phyloP scores from a whole-genome alignment of 257 asterid genomes.

The Capsicum baccatum region DNA sequence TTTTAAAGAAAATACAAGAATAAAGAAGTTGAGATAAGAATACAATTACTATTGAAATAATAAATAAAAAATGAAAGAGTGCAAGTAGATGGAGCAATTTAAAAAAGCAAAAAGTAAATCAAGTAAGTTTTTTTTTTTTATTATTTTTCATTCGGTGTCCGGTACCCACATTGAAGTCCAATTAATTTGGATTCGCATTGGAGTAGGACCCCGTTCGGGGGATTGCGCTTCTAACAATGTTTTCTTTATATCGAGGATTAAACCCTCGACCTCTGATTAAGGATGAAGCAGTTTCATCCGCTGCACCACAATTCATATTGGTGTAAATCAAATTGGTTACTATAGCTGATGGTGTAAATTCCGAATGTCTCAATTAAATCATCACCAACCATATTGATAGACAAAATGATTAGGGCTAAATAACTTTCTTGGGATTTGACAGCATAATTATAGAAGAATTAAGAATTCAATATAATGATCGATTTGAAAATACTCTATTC shows the following conservation, averaged over 20 bases:
- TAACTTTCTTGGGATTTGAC: neutral
- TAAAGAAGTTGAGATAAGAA: neutral
- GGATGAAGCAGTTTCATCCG: too few relatives aligned
- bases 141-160: too few relatives aligned
- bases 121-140: too few relatives aligned
- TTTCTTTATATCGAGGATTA: too few relatives aligned
- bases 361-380: neutral
- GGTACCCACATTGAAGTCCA: too few relatives aligned
- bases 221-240: too few relatives aligned
- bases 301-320: too few relatives aligned
- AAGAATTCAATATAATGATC: neutral
- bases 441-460: neutral
- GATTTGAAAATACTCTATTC: neutral
- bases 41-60: neutral
- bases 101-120: too few relatives aligned
- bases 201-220: too few relatives aligned
- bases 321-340: neutral
- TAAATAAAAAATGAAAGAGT: neutral
- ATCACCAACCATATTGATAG: conserved; percentile 17
- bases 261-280: too few relatives aligned
- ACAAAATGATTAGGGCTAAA: conserved; percentile 14
- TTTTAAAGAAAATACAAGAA: neutral
- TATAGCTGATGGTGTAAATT: neutral
- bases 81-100: neutral
- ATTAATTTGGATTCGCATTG: too few relatives aligned